A percentile compares a stretch with the other conserved stretches of the same genome.
Evolutionary conservation across 192 early-diverging fungal species (phyloP).

Genomic region (Thoreauomyces humboldtii): DNA sequence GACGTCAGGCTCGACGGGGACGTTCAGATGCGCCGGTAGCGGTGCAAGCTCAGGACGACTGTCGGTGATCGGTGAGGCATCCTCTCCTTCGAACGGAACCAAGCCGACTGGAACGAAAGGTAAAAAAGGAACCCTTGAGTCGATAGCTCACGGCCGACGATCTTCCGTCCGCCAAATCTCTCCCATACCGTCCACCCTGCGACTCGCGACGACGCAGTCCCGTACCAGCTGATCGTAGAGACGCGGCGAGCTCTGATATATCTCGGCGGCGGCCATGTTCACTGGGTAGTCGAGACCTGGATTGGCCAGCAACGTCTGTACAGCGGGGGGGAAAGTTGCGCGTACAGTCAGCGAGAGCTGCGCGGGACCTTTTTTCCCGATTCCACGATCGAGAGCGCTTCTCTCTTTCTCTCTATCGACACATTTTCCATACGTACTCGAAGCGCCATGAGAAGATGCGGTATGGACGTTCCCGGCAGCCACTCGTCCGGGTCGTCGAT

Average conservation of each 20-base stretch:
- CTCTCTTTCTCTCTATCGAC: too few species aligned
- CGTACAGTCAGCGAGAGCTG: neutral
- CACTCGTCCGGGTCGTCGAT: slow-evolving; percentile 37
- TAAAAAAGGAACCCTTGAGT: too few species aligned
- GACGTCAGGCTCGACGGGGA: slow-evolving; percentile 4
- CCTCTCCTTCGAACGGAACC: slow-evolving; percentile 21
- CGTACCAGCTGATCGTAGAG: slow-evolving; percentile 50
- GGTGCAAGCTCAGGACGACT: neutral
- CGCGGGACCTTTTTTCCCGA: too few species aligned
- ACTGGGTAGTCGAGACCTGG: slow-evolving; percentile 42
- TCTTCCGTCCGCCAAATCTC: too few species aligned
- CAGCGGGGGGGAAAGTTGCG: neutral
- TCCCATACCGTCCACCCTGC: slow-evolving; percentile 40
- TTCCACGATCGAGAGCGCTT: too few species aligned
- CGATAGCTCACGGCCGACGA: too few species aligned
- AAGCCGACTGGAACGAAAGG: slow-evolving; percentile 20
- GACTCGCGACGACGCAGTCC: slow-evolving; percentile 50
- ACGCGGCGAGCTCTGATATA: slow-evolving; percentile 36
- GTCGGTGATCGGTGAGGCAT: neutral
- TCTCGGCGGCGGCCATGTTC: slow-evolving; percentile 45
- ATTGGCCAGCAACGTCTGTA: slow-evolving; percentile 40
- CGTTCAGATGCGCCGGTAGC: neutral
- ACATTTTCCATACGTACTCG: slow-evolving; percentile 44
- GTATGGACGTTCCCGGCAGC: slow-evolving; percentile 36
- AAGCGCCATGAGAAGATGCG: slow-evolving; percentile 30